Conservation (phyloP, 163 green algal genomes). For the Scenedesmus sp. region DNA sequence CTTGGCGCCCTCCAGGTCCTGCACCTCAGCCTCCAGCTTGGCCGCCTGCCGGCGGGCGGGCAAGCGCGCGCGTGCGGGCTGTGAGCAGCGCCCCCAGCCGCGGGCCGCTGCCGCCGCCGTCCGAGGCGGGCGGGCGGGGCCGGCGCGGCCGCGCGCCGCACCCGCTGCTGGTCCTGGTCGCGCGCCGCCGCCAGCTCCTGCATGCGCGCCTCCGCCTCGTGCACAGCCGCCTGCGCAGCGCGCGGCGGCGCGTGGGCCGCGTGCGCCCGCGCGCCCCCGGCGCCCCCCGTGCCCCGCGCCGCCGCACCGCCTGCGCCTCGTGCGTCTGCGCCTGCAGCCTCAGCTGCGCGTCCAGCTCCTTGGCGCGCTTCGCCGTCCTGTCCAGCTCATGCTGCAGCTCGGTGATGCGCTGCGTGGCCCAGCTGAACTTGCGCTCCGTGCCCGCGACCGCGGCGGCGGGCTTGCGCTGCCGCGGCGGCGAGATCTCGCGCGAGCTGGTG, state of each 20-base stretch:
- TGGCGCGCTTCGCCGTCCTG: constrained; percentile 1
- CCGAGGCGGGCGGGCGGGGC: too few species aligned
- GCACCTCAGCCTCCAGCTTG: neutral
- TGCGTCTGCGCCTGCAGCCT: neutral
- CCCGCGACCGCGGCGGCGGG: neutral
- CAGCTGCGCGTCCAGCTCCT: constrained; percentile 31
- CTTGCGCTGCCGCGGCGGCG: constrained; percentile 37
- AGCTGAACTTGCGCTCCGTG: constrained; percentile 42
- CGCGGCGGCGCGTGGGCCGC: too few species aligned
- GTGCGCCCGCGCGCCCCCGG: too few species aligned
- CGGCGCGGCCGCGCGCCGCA: too few species aligned
- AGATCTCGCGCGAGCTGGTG: constrained; percentile 13
- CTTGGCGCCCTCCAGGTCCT: neutral
- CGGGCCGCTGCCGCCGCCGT: too few species aligned
- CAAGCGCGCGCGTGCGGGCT: too few species aligned
- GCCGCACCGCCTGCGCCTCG: too few species aligned
- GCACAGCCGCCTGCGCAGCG: neutral
- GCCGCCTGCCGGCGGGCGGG: too few species aligned
- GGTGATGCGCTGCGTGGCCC: constrained; percentile 41
- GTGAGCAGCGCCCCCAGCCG: too few species aligned
- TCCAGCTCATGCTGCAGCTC: constrained; percentile 38
- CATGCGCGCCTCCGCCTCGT: neutral
- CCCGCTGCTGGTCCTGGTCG: constrained; percentile 17
- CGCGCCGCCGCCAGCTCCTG: constrained; percentile 1
- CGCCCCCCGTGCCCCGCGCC: too few species aligned